phyloP scores from a whole-genome alignment of 2,329 filamentous ascomycete genomes.

The Pestalotiopsis sp. region DNA sequence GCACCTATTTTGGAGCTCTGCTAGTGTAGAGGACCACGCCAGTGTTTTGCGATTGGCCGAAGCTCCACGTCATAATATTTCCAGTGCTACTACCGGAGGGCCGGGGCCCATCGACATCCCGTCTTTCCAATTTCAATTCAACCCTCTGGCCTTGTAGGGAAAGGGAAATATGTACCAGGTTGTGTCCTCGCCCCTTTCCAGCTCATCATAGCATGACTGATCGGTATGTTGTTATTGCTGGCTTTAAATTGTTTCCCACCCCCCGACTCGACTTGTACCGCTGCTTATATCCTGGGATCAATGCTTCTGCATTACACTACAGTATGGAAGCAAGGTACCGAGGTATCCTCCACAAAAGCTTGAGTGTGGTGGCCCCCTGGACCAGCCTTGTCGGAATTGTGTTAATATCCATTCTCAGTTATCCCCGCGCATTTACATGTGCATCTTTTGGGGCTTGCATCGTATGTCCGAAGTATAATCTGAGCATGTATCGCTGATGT shows the following conservation, averaged over 20 bases:
- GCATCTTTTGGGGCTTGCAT: too few species aligned
- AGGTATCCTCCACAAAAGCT: too few species aligned
- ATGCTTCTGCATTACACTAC: too few species aligned
- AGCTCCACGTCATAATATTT: slow-evolving; percentile 9
- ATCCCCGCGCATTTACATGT: too few species aligned
- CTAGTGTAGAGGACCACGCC: neutral
- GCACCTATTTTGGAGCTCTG: slow-evolving; percentile 4
- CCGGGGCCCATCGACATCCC: neutral
- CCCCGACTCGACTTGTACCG: neutral
- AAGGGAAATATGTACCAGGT: neutral
- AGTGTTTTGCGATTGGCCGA: slow-evolving; percentile 10
- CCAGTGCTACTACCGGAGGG: neutral
- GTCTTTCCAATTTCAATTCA: neutral
- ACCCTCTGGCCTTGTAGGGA: neutral
- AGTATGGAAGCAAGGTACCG: too few species aligned
- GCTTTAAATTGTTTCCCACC: neutral
- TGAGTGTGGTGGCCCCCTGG: too few species aligned
- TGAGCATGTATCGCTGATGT: too few species aligned
- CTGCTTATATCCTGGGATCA: neutral
- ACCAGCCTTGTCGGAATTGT: too few species aligned
- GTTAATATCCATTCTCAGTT: too few species aligned
- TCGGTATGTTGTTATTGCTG: neutral
- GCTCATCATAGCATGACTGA: neutral
- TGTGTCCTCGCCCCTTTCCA: neutral
- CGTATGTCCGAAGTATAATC: too few species aligned